Evolutionary conservation across 768 basidiomycete species (phyloP), one percentile per base, ranked within the genome.

Genomic region (Lactarius psammicola): DNA sequence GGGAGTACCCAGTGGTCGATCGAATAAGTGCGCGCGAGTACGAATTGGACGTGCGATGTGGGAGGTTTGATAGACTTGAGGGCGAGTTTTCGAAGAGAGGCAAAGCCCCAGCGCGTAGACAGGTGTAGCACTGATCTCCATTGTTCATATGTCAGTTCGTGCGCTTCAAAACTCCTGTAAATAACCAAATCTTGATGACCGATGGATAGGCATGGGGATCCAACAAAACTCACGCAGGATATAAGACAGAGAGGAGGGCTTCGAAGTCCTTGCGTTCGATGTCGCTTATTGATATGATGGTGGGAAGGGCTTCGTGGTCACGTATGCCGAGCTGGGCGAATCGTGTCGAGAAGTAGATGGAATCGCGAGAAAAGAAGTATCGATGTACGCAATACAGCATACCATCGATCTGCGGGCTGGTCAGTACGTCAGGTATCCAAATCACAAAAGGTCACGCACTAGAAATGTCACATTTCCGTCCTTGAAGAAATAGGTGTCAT

Each of bases 51-150:
- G 38, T 64, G n/a, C 18, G 69, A 9, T 15, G 66, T 65, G 17
- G 64, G 59, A 1, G 59, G 42, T 5, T 38, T 26, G 26, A 65
- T 56, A 11, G 17, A 28, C 6, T 8, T 38, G 9, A 63, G 2
- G 2, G 65, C 61, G 2, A 63, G 46, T 15, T 31, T 38, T 70
- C 64, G 77, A 71, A 70, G 74, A 60, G 59, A 68, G 56, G 67
- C 73, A 63, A 68, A 75, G 57, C 60, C 75, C 77, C 40, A 80
- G 56, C 15, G 74, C 59, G 72, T 68, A 18, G 74, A 69, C 38
- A 73, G 60, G 44, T 69, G 62, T 28, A 76, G 69, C 11, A 76
- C 71, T n/a, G 75, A 71, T 11, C 67, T 64, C 72, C 76, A 75
- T 23, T 70, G 64, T n/a, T 71, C 69, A n/a, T 63, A 71, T 20